A percentile compares a stretch with the other conserved stretches of the same genome.
Evolutionary conservation across 2,329 filamentous ascomycete genomes (phyloP).

Genomic region (Phialemoniopsis sp.): DNA sequence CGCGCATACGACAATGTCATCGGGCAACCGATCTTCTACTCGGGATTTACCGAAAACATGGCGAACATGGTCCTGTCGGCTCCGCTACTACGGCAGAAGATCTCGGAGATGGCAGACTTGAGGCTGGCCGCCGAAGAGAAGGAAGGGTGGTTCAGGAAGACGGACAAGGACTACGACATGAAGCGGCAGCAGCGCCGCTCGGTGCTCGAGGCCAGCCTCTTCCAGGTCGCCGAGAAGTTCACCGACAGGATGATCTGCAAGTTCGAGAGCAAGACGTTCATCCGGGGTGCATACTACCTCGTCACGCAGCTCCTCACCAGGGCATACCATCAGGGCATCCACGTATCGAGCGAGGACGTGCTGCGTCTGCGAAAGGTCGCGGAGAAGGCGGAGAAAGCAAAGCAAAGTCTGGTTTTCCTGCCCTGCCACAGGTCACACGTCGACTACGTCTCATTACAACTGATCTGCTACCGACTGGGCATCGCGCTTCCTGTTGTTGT

Average conservation of each 20-base stretch:
- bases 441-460: conserved; percentile 90
- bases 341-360: conserved; percentile 93
- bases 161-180: conserved; percentile 49
- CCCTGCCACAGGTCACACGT: conserved; percentile 94
- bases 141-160: conserved; percentile 61
- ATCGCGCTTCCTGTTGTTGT: conserved; percentile 88
- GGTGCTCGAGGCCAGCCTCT: conserved; percentile 68
- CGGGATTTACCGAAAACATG: conserved; percentile 89
- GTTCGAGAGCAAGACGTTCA: conserved; percentile 92
- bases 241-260: conserved; percentile 98
- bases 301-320: conserved; percentile 82
- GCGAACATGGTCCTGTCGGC: conserved; percentile 72
- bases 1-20: conserved; percentile 87
- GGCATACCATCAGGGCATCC: conserved; percentile 95
- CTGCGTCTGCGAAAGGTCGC: conserved; percentile 77
- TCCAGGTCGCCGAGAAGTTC: conserved; percentile 79
- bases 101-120: conserved; percentile 70
- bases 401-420: conserved; percentile 93
- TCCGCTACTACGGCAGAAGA: conserved; percentile 68
- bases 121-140: conserved; percentile 72
- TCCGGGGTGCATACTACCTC: conserved; percentile 87
- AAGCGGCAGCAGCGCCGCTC: conserved; percentile 51
- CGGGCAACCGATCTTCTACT: conserved; percentile 89
- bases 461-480: conserved; percentile 92
- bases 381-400: conserved; percentile 75